Evolutionary conservation across 2,329 filamentous ascomycete genomes (phyloP).

Genomic region (Westerdykella ornata): DNA sequence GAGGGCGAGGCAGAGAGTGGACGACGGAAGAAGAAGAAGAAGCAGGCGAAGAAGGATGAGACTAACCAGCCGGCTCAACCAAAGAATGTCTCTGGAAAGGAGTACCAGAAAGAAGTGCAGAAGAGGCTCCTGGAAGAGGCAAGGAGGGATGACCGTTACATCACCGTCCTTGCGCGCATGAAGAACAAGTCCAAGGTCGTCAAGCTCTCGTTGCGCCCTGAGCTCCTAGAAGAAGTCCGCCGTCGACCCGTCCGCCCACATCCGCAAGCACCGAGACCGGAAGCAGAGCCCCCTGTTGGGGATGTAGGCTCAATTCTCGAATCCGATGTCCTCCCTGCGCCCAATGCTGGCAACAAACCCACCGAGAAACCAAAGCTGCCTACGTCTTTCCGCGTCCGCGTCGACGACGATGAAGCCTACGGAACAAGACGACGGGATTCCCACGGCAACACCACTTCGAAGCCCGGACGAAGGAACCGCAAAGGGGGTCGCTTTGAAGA

Average conservation of each 20-base stretch:
- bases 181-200: constrained; percentile 42
- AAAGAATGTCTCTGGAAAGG: constrained; percentile 41
- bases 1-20: constrained; percentile 17
- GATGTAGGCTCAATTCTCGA: constrained; percentile 29
- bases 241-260: constrained; percentile 27
- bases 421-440: constrained; percentile 19
- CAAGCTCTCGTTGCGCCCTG: constrained; percentile 33
- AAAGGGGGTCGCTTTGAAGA: constrained; percentile 37
- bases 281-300: constrained; percentile 19
- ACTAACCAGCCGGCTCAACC: constrained; percentile 26
- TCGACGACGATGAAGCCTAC: constrained; percentile 40
- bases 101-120: constrained; percentile 45
- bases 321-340: constrained; percentile 29
- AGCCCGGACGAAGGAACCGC: constrained; percentile 8
- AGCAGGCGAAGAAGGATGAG: constrained; percentile 36
- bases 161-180: constrained; percentile 43
- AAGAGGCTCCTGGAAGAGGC: constrained; percentile 39
- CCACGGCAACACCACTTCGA: constrained; percentile 13
- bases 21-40: constrained; percentile 17
- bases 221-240: constrained; percentile 33
- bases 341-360: constrained; percentile 9
- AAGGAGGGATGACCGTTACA: constrained; percentile 41
- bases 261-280: constrained; percentile 12
- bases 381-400: constrained; percentile 32
- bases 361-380: constrained; percentile 26